These are phyloP conservation scores for Boletus reticulatus DNA, from an alignment of 768 basidiomycete genomes.

Conservation along the genomic window DNA sequence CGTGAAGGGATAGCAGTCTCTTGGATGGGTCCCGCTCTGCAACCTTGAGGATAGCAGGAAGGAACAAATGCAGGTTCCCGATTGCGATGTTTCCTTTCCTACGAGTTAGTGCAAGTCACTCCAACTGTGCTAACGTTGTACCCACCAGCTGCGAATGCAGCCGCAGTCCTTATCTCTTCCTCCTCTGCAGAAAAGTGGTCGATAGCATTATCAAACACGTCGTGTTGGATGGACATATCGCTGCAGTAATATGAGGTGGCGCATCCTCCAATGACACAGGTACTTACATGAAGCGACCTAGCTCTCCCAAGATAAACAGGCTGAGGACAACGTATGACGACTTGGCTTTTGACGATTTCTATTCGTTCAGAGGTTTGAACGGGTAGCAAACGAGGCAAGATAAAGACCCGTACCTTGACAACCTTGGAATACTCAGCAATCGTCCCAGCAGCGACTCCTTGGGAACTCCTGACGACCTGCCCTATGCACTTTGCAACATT, in stretches of 20 bases:
- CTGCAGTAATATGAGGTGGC: conserved; percentile 39
- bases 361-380: conserved; percentile 4
- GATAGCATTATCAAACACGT: conserved; percentile 75
- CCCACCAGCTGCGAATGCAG: conserved; percentile 90
- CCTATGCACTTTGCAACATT: conserved; percentile 89
- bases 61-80: conserved; percentile 84
- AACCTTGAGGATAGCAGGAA: conserved; percentile 80
- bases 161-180: conserved; percentile 86
- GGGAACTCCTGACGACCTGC: conserved; percentile 70
- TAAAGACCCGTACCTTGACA: conserved; percentile 56
- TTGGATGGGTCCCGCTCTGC: conserved; percentile 74
- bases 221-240: conserved; percentile 79
- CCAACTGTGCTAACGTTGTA: not conserved
- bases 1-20: conserved; percentile 83
- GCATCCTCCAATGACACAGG: not conserved
- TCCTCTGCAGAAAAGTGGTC: conserved; percentile 73
- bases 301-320: conserved; percentile 86
- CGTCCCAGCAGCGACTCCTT: conserved; percentile 72
- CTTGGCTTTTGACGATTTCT: conserved; percentile 61
- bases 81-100: conserved; percentile 89
- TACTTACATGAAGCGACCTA: conserved; percentile 82
- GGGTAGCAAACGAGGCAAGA: not conserved
- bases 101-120: not conserved
- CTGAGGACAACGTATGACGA: conserved; percentile 74
- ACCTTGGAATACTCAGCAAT: conserved; percentile 83